phyloP scores from a whole-genome alignment of 768 basidiomycete species.

The Pulveroboletus sp. region DNA sequence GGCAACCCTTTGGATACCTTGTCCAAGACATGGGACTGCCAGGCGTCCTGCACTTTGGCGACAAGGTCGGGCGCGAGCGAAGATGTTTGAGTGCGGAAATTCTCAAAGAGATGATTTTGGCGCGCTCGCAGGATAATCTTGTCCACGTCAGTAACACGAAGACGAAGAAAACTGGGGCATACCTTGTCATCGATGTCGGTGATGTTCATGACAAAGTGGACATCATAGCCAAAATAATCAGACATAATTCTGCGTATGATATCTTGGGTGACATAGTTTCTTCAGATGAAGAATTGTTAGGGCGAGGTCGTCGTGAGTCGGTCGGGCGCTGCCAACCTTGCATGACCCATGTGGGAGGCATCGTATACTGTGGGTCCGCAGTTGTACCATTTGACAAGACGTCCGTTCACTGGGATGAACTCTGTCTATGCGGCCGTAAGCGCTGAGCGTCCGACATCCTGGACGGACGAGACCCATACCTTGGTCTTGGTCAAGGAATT shows the following conservation, averaged over 20 bases:
- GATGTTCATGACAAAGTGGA: slow-evolving; percentile 99
- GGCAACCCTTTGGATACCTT: slow-evolving; percentile 65
- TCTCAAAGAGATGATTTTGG: slow-evolving; percentile 66
- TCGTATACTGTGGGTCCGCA: slow-evolving; percentile 99
- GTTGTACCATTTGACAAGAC: slow-evolving; percentile 95
- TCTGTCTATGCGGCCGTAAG: slow-evolving; percentile 50
- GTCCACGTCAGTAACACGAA: slow-evolving; percentile 2
- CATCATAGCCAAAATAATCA: slow-evolving; percentile 96
- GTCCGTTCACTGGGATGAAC: slow-evolving; percentile 64
- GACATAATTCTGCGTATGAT: slow-evolving; percentile 63
- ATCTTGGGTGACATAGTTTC: slow-evolving; percentile 66
- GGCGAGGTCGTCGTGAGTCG: background rate
- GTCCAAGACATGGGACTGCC: slow-evolving; percentile 57
- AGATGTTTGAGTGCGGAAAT: slow-evolving; percentile 50
- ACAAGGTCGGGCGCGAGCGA: slow-evolving; percentile 57
- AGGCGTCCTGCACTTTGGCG: slow-evolving; percentile 52
- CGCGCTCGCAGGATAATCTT: slow-evolving; percentile 94
- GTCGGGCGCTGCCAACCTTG: slow-evolving; percentile 50
- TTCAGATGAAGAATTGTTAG: slow-evolving; percentile 29
- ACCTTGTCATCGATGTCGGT: slow-evolving; percentile 99
- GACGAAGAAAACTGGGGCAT: slow-evolving; percentile 10
- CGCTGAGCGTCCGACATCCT: background rate
- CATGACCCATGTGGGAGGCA: slow-evolving; percentile 97
- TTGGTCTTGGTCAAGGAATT: slow-evolving; percentile 92
- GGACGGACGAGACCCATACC: slow-evolving; percentile 40